Conservation (phyloP, 2,329 filamentous ascomycete genomes). For the Cladosporium sp. region DNA sequence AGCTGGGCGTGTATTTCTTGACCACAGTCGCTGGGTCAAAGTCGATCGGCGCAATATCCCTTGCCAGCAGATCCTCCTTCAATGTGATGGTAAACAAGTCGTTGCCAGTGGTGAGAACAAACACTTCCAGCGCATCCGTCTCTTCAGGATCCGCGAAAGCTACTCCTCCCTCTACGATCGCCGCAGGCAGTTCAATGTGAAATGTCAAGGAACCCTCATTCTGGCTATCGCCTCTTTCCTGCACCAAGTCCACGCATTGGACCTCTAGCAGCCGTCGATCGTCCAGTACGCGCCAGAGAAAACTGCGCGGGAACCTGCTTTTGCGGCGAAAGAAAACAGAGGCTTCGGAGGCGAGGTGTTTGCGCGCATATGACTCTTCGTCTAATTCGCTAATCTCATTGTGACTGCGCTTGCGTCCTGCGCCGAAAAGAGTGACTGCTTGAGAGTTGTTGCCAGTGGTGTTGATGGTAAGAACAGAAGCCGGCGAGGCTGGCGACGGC, state of each 20-base stretch:
- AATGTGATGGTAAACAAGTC: constrained; percentile 81
- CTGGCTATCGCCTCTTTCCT: constrained; percentile 47
- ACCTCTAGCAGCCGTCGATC: constrained; percentile 76
- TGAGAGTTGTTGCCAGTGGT: constrained; percentile 42
- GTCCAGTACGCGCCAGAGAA: constrained; percentile 86
- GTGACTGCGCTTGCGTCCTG: constrained; percentile 31
- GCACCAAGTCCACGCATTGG: constrained; percentile 72
- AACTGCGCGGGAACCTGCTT: constrained; percentile 72
- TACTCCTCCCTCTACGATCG: constrained; percentile 73
- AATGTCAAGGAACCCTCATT: constrained; percentile 60
- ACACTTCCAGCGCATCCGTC: constrained; percentile 72
- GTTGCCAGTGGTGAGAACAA: constrained; percentile 73
- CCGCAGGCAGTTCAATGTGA: constrained; percentile 75
- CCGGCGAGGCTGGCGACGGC: constrained; percentile 1
- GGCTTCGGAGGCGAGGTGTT: constrained; percentile 70
- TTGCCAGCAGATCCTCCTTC: constrained; percentile 75
- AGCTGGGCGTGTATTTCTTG: constrained; percentile 68
- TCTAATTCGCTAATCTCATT: constrained; percentile 51
- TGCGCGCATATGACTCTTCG: constrained; percentile 67
- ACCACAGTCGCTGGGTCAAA: constrained; percentile 71
- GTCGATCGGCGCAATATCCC: constrained; percentile 55
- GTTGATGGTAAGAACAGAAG: constrained; percentile 8
- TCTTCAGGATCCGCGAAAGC: constrained; percentile 76
- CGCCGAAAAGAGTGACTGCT: constrained; percentile 42
- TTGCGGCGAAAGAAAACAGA: constrained; percentile 80